Conservation (phyloP, 2,329 filamentous ascomycete species). For the Epichloe baconii region DNA sequence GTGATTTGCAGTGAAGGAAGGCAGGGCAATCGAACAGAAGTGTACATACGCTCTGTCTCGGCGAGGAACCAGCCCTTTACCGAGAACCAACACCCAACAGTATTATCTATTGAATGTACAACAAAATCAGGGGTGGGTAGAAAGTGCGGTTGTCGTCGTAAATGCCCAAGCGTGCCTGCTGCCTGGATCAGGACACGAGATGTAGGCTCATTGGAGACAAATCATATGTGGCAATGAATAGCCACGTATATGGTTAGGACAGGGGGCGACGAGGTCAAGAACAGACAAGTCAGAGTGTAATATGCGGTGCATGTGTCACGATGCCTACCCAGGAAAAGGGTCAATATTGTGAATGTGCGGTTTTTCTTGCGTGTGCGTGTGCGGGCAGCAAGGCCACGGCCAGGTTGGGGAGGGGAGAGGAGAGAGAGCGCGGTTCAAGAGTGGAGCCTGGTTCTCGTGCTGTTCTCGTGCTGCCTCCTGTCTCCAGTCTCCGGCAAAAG, state of each 20-base stretch:
- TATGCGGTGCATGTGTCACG: neutral
- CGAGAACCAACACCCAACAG: neutral
- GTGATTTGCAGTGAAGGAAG: neutral
- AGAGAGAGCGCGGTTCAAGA: neutral
- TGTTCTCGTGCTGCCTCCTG: neutral
- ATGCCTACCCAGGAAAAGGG: no score
- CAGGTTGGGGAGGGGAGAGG: neutral
- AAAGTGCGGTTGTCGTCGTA: neutral
- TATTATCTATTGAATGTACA: neutral
- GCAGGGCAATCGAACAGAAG: neutral
- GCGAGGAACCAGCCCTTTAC: neutral
- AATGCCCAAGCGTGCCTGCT: constrained; percentile 1
- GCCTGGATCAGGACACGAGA: neutral
- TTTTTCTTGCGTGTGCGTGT: neutral
- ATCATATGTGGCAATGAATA: neutral
- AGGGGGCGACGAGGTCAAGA: neutral
- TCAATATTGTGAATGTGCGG: no score
- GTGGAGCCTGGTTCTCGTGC: neutral
- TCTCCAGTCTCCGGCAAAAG: neutral
- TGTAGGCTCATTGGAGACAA: neutral
- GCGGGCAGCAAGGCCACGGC: neutral
- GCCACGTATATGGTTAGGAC: neutral
- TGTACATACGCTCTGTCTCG: neutral
- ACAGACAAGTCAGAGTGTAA: neutral
- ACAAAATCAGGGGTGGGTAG: neutral